These are phyloP conservation scores for Graphiopsis chlorocephala DNA, from an alignment of 2,329 filamentous ascomycete species.

Conservation along the genomic window DNA sequence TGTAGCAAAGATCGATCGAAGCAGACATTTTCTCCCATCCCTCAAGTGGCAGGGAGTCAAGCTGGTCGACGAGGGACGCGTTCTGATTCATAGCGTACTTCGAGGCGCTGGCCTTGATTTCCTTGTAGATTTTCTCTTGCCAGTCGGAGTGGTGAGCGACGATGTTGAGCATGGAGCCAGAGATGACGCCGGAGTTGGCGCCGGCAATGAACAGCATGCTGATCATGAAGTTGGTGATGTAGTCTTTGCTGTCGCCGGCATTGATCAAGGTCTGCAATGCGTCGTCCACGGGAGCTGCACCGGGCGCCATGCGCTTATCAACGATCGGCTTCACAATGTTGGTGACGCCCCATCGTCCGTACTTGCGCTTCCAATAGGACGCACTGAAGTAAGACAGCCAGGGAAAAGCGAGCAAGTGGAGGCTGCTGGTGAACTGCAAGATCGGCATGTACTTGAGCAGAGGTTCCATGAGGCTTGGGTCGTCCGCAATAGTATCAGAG, in stretches of 20 bases:
- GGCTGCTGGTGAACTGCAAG: conserved; percentile 12
- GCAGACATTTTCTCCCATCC: conserved; percentile 9
- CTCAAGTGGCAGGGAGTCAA: neutral
- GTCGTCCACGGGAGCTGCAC: conserved; percentile 14
- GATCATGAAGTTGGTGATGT: conserved; percentile 21
- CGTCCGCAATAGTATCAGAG: conserved; percentile 12
- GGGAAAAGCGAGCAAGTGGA: conserved; percentile 12
- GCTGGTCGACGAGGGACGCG: neutral
- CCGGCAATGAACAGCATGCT: conserved; percentile 17
- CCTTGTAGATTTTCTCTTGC: conserved; percentile 19
- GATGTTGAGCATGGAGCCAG: conserved; percentile 19
- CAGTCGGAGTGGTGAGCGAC: conserved; percentile 21
- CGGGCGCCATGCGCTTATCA: conserved; percentile 6
- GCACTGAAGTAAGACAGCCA: conserved; percentile 11
- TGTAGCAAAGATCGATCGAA: conserved; percentile 19
- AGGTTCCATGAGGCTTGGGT: conserved; percentile 1
- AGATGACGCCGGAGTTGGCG: conserved; percentile 11
- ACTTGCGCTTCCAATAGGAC: conserved; percentile 12
- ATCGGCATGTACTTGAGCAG: conserved; percentile 10
- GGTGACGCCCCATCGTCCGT: conserved; percentile 10
- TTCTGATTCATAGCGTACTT: conserved; percentile 5
- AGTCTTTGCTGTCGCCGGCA: conserved; percentile 20
- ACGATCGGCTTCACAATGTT: neutral
- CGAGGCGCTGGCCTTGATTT: conserved; percentile 17
- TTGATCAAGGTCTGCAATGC: conserved; percentile 18